Conservation (phyloP, 2,329 filamentous ascomycete species). For the Sporothrix pseudoabietina region DNA sequence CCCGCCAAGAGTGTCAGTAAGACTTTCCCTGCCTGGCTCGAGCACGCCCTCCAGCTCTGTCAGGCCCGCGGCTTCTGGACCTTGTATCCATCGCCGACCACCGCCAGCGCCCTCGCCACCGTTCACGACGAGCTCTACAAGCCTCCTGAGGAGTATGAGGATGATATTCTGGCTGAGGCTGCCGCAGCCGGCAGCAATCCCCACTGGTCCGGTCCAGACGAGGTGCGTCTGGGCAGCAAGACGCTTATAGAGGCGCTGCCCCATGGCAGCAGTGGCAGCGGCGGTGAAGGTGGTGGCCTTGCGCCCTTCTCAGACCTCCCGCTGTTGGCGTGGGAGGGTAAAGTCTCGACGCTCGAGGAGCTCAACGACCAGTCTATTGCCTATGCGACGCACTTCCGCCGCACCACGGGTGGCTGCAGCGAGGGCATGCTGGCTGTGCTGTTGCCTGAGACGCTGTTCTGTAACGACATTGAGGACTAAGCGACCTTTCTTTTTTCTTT, state of each 20-base stretch:
- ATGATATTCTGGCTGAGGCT: slow-evolving; percentile 35
- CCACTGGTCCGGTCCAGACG: slow-evolving; percentile 28
- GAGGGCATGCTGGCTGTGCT: slow-evolving; percentile 38
- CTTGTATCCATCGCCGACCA: slow-evolving; percentile 70
- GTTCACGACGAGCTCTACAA: slow-evolving; percentile 76
- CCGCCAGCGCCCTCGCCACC: slow-evolving; percentile 61
- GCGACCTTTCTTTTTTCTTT: background rate
- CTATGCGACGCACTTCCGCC: slow-evolving; percentile 63
- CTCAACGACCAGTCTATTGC: slow-evolving; percentile 50
- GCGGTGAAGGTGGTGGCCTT: slow-evolving; percentile 38
- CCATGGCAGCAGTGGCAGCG: slow-evolving; percentile 41
- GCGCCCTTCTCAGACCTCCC: slow-evolving; percentile 54
- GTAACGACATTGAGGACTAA: slow-evolving; percentile 21
- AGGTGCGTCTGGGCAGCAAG: slow-evolving; percentile 44
- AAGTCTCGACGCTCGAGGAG: slow-evolving; percentile 44
- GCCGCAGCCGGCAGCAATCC: slow-evolving; percentile 8
- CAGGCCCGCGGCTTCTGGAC: slow-evolving; percentile 75
- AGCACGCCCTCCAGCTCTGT: slow-evolving; percentile 75
- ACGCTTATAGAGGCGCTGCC: slow-evolving; percentile 56
- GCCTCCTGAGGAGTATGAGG: slow-evolving; percentile 67
- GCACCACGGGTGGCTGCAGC: slow-evolving; percentile 67
- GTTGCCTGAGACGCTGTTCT: slow-evolving; percentile 31
- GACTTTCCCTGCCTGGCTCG: slow-evolving; percentile 73
- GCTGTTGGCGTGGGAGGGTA: slow-evolving; percentile 66
- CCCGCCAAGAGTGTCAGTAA: slow-evolving; percentile 65